Conservation (phyloP, 148 eudicot genomes). For the Silene conica region DNA sequence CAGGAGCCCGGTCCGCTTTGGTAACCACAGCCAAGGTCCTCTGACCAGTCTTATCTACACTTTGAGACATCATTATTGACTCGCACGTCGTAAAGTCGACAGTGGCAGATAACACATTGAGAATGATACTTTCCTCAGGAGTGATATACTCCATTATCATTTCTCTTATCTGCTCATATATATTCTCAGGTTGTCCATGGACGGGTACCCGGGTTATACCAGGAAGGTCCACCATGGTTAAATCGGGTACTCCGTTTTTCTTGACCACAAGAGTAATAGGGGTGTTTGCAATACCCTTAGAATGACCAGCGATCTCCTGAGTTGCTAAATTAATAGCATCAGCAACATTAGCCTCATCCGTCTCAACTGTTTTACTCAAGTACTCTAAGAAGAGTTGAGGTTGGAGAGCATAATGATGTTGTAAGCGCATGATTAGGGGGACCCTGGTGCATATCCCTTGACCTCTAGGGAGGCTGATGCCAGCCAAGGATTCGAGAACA, state of each 20-base stretch:
- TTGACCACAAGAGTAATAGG: constrained; percentile 27
- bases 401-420: constrained; percentile 17
- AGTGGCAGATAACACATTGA: no score
- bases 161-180: no score
- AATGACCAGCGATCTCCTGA: constrained; percentile 26
- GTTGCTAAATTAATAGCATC: constrained; percentile 31
- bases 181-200: neutral
- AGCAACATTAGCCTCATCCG: constrained; percentile 26
- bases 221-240: constrained; percentile 54
- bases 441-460: constrained; percentile 38
- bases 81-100: no score
- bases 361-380: constrained; percentile 6
- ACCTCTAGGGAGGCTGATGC: constrained; percentile 34
- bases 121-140: no score
- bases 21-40: no score
- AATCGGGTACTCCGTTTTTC: constrained; percentile 45
- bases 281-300: constrained; percentile 26
- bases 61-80: no score
- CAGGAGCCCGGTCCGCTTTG: no score
- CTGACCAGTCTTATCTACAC: no score
- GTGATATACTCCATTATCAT: no score
- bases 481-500: constrained; percentile 17
- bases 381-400: constrained; percentile 25
- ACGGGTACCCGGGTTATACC: constrained; percentile 30
- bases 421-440: constrained; percentile 28